A percentile compares a stretch with the other conserved stretches of the same genome.
phyloP scores from a whole-genome alignment of 768 basidiomycete genomes.

The Amanita inopinata region DNA sequence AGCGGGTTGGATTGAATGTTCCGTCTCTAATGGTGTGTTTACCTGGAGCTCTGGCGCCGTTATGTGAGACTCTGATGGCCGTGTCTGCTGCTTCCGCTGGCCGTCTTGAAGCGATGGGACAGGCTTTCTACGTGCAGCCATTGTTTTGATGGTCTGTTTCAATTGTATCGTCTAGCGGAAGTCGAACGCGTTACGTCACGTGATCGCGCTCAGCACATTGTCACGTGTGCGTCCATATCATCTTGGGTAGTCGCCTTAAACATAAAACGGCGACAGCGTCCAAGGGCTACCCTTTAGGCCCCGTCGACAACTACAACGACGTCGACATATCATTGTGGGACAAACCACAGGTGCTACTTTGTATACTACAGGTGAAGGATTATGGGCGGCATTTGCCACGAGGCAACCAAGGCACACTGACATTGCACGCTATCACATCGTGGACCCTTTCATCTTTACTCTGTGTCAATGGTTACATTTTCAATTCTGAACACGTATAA shows the following conservation, averaged over 20 bases:
- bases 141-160: too few species aligned
- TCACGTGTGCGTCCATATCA: too few species aligned
- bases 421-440: not conserved
- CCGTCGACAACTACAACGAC: not conserved
- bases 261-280: not conserved
- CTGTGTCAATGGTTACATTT: too few species aligned
- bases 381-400: too few species aligned
- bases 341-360: too few species aligned
- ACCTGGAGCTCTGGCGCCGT: too few species aligned
- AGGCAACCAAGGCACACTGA: not conserved
- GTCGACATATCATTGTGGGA: too few species aligned
- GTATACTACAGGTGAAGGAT: too few species aligned
- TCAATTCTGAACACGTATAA: not conserved
- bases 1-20: conserved; percentile 1
- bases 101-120: conserved; percentile 18
- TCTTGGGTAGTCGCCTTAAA: too few species aligned
- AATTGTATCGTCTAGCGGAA: not conserved
- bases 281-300: not conserved
- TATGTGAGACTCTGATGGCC: conserved; percentile 7
- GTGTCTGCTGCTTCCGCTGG: conserved; percentile 15
- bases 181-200: not conserved
- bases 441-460: too few species aligned
- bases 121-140: conserved; percentile 26
- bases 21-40: too few species aligned
- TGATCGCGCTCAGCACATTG: conserved; percentile 7